Evolutionary conservation across 148 eudicot genomes (phyloP), one percentile per base, ranked within the genome.

Genomic region (Oxyria digyna): DNA sequence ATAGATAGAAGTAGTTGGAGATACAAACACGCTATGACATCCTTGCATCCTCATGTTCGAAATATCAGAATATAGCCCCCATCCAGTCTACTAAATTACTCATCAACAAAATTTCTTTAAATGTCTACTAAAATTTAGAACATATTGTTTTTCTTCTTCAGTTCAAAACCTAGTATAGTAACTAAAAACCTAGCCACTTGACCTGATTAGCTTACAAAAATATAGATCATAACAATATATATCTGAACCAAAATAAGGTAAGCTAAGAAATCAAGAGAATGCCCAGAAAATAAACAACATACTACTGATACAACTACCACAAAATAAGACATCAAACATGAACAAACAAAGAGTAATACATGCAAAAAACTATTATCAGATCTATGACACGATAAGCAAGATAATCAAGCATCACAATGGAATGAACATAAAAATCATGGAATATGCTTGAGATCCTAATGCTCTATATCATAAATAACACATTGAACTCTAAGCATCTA

Each of bases 111-210:
- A 24, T 24, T 43, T 55, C 5, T 24, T 55, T 23, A n/a, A n/a
- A n/a, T 24, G 24, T 24, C 62, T n/a, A 55, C 32, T 55, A 55
- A 24, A 55, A 11, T 24, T 24, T 55, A 55, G 24, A 55, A 3
- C 33, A 12, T 55, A 37, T 29, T 29, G 65, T 24, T 37, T 13
- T n/a, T 59, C 33, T 1, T 29, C 37, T 59, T 59, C 37, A 7
- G 65, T 59, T 59, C 37, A 7, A 29, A 59, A 29, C 15, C 65
- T 59, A 59, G 65, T 29, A 59, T 10, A 31, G 37, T 59, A 59
- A 59, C 37, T 59, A 59, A 59, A 54, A 59, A 35, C 65, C 65
- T 59, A 59, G 35, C 31, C 37, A 59, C 35, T 59, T 55, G 33
- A 55, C 33, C 63, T 33, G 27, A 27, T 55, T 29, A 59, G 8